Conservation (phyloP, 495 filamentous ascomycete species). For the Lasiosphaeria hispida region DNA sequence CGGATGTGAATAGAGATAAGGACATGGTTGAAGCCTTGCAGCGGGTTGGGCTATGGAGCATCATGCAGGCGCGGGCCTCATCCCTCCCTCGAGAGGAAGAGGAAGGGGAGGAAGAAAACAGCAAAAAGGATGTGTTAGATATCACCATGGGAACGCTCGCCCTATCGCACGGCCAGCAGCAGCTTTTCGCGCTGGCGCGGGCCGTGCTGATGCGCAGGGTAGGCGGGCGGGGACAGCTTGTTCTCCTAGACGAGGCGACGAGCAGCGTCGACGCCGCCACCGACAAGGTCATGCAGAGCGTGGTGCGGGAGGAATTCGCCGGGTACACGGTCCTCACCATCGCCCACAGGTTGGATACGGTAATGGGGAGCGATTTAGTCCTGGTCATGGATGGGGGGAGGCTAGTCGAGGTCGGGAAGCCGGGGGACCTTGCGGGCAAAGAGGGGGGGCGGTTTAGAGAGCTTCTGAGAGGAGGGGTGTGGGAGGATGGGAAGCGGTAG, state of each 20-base stretch:
- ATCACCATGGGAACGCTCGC: too few relatives aligned
- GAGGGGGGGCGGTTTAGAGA: too few relatives aligned
- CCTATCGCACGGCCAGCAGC: conserved; percentile 55
- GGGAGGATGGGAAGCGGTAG: too few relatives aligned
- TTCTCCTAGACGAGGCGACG: conserved; percentile 36
- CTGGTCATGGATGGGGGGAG: conserved; percentile 36
- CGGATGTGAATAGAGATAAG: too few relatives aligned
- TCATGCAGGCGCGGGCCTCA: too few relatives aligned
- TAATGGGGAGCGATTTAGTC: conserved; percentile 43
- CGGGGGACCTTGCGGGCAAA: too few relatives aligned
- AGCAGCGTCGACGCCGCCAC: conserved; percentile 42
- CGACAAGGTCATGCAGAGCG: conserved; percentile 37
- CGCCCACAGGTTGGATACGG: conserved; percentile 41
- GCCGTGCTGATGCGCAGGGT: conserved; percentile 45
- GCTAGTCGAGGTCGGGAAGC: conserved; percentile 41
- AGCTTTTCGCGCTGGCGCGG: conserved; percentile 60
- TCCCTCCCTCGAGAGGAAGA: not conserved
- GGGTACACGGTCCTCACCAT: conserved; percentile 45
- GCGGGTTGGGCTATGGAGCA: too few relatives aligned
- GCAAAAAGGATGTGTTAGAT: conserved; percentile 4
- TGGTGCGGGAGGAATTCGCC: conserved; percentile 40
- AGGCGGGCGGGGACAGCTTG: conserved; percentile 8
- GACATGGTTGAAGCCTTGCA: too few relatives aligned
- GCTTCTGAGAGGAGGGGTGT: too few relatives aligned
- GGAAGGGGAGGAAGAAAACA: not conserved